Base-by-base conservation (phyloP, 73 alveolate species). In the Paramecium sonneborni region DNA sequence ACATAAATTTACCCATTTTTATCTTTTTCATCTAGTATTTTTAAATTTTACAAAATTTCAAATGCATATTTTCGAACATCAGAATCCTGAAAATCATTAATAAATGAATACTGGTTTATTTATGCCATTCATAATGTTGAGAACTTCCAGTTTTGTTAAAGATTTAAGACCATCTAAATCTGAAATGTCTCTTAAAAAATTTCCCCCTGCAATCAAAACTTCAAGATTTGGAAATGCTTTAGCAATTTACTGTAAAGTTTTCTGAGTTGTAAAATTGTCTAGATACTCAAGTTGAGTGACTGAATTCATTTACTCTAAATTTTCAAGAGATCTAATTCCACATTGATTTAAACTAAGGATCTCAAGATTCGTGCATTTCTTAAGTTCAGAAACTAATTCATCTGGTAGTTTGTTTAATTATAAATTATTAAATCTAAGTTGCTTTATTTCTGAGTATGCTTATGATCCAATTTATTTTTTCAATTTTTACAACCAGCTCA, bases 91-190 rank as follows among this genome's bases (percentile, higher is more conserved):
- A 1, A 18, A 52, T n/a, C 12, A 52, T 52, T 11, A 52, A 52
- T 18, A 18, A 52, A 52, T 5, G 23, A 5, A 52, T 52, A 52
- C 84, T 67, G 84, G 24, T 67, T 67, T 67, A 67, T 67, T 26
- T 26, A 67, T 67, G 21, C 84, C 84, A 24, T 67, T 67, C 84
- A 67, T 67, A 30, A 67, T 67, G 14, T 67, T 67, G 44, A 67
- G 84, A 30, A 30, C 84, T 12, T 67, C 44, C 20, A 67, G 24
- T 26, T 67, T 67, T 11, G 3, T 24, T 12, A 67, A 24, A 0
- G 38, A 0, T 30, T 30, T 32, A 4, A 67, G 12, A 3, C 46
- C 12, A 67, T 67, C 84, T 67, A 67, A 67, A 10, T 67, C 84
- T 18, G 32, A n/a, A 52, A 52, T 28, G 9, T 52, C 68, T 8